These are phyloP conservation scores for Amauroascus niger DNA, from an alignment of 2,329 filamentous ascomycete species.

Conservation along the genomic window DNA sequence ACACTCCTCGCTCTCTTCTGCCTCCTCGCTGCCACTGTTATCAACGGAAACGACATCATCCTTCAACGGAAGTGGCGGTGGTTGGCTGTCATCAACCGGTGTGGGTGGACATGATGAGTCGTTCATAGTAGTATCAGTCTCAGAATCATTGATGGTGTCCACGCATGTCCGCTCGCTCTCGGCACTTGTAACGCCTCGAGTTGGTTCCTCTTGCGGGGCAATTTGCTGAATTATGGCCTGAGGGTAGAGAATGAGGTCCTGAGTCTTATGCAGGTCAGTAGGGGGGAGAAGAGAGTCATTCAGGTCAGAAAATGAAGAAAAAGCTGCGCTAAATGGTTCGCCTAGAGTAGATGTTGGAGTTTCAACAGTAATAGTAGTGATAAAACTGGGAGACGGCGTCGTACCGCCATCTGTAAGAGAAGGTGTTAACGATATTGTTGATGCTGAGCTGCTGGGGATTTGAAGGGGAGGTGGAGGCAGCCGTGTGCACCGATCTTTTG, in stretches of 20 bases:
- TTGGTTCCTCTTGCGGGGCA: conserved; percentile 43
- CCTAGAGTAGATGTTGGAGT: conserved; percentile 27
- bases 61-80: conserved; percentile 55
- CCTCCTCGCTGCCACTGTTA: conserved; percentile 56
- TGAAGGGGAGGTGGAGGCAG: conserved; percentile 39
- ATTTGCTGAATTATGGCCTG: conserved; percentile 1
- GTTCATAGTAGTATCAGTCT: conserved; percentile 68
- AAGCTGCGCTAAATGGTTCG: conserved; percentile 12
- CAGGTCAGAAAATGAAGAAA: conserved; percentile 15
- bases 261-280: conserved; percentile 2
- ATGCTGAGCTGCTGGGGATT: conserved; percentile 33
- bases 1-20: conserved; percentile 68
- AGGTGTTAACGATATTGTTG: conserved; percentile 26
- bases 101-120: conserved; percentile 3
- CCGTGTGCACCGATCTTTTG: conserved; percentile 21
- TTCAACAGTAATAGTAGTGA: conserved; percentile 31
- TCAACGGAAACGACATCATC: conserved; percentile 56
- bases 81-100: conserved; percentile 36
- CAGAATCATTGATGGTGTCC: conserved; percentile 64
- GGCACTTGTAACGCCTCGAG: conserved; percentile 63
- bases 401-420: conserved; percentile 27
- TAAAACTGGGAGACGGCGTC: conserved; percentile 29
- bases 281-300: conserved; percentile 17
- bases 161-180: conserved; percentile 70
- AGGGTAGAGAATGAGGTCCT: conserved; percentile 5